These are phyloP conservation scores for Bolboschoenus planiculmis DNA, from an alignment of 176 grass and related monocot species.

Conservation along the genomic window DNA sequence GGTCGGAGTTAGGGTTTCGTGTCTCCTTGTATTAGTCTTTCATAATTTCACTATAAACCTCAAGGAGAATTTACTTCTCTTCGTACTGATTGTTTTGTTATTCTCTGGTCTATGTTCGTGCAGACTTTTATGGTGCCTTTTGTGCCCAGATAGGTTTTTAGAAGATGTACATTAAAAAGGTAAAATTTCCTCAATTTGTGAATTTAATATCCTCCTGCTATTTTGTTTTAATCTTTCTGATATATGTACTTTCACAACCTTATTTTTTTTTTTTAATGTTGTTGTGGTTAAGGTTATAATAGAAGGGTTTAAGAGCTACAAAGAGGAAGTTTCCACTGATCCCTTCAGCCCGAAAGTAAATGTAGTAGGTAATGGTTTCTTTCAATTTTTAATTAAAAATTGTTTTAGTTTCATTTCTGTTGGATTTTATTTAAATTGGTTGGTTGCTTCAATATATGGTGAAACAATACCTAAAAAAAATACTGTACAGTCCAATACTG, in stretches of 20 bases:
- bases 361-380: conserved; percentile 65
- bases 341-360: conserved; percentile 97
- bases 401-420: not conserved
- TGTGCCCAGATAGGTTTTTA: not conserved
- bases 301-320: conserved; percentile 98
- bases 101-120: not conserved
- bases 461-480: not conserved
- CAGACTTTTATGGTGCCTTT: not conserved
- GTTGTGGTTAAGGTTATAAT: conserved; percentile 58
- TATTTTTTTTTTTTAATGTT: not conserved
- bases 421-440: no score
- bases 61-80: not conserved
- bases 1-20: conserved; percentile 11
- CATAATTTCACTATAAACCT: not conserved
- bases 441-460: not conserved
- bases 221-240: not conserved
- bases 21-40: not conserved
- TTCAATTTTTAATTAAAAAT: not conserved
- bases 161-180: conserved; percentile 94
- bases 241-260: not conserved
- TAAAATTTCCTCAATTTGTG: conserved; percentile 8
- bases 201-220: not conserved
- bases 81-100: not conserved
- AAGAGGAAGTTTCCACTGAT: conserved; percentile 85
- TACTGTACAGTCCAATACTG: not conserved